Evolutionary conservation across 352 stramenopile species (phyloP), one percentile per base, ranked within the genome.

Genomic region (Pythium scleroteichum): DNA sequence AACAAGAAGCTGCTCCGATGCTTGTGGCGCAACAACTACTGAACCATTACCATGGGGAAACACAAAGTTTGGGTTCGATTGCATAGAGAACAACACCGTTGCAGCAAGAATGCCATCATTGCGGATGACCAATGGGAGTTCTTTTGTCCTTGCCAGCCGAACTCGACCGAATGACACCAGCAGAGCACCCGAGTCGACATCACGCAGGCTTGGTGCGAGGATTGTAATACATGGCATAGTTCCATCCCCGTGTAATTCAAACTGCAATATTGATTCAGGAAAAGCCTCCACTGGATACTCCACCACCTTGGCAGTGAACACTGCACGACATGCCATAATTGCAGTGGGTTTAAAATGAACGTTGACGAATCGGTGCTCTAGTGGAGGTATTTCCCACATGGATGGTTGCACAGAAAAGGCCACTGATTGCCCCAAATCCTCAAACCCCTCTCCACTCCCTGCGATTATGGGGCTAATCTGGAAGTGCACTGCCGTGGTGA

Each of bases 281-380:
- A 38, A 73, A 0, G 57, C 66, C 58, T 80, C 60, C 6, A 47
- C 23, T 4, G 79, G 80, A 32, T 69, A 84, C 54, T 97, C 92
- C 3, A 91, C 82, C 10, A 98, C 92, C 26, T 69, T 72, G 2
- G 93, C 95, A 13, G 47, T 55, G 60, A 98, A 98, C 0, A 68
- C 57, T 6, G 83, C 88, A 5, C 78, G 68, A 52, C 97, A 98
- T 23, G 76, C 69, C 5, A 76, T 72, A 53, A 98, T 97, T 17
- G 88, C 87, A 0, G 66, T 85, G 16, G 94, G 93, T 4, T 92
- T 91, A 53, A 98, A 98, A 75, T 98, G 94, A 1, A 97, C 85
- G 19, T 85, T 97, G 8, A 98, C 91, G 52, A 97, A 98, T 6
- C 90, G 90, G 55, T 98, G 76, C 66, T 98, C 95, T 24, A 98